Conservation (phyloP, 768 basidiomycete genomes). For the Hirschioporus abietinus region DNA sequence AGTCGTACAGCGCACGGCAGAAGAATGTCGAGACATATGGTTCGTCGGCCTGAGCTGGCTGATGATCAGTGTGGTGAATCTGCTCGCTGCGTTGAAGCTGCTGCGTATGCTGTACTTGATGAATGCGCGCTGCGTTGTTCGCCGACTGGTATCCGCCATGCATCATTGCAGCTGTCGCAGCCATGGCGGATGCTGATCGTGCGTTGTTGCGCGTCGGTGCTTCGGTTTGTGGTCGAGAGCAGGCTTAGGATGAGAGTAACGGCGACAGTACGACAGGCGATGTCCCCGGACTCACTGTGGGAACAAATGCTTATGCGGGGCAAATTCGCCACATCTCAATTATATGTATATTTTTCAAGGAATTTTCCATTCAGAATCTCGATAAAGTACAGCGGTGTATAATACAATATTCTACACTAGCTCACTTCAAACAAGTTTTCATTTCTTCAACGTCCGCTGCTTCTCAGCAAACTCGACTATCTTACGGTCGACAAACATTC, state of each 20-base stretch:
- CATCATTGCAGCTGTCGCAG: background rate
- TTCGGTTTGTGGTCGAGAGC: background rate
- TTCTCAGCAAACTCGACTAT: conserved; percentile 96
- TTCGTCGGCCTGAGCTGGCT: conserved; percentile 35
- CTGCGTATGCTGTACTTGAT: background rate
- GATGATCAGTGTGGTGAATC: background rate
- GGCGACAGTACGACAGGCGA: background rate
- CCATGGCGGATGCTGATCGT: background rate
- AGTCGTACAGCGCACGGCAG: conserved; percentile 90
- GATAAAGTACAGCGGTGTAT: background rate
- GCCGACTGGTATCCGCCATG: background rate
- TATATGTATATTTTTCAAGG: background rate
- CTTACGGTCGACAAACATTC: conserved; percentile 93
- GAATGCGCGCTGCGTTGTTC: background rate
- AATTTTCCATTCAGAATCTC: background rate
- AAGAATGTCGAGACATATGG: conserved; percentile 67
- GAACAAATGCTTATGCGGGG: background rate
- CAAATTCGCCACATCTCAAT: background rate
- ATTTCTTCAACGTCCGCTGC: conserved; percentile 76
- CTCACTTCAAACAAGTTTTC: conserved; percentile 5
- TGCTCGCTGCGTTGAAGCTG: background rate
- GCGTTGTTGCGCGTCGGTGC: background rate
- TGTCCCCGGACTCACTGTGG: background rate
- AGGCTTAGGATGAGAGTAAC: background rate
- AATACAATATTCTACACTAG: background rate